Percentiles rank a stretch among this genome's conserved stretches.
Conservation (phyloP, 2,329 filamentous ascomycete genomes). For the Juglanconis sp. region DNA sequence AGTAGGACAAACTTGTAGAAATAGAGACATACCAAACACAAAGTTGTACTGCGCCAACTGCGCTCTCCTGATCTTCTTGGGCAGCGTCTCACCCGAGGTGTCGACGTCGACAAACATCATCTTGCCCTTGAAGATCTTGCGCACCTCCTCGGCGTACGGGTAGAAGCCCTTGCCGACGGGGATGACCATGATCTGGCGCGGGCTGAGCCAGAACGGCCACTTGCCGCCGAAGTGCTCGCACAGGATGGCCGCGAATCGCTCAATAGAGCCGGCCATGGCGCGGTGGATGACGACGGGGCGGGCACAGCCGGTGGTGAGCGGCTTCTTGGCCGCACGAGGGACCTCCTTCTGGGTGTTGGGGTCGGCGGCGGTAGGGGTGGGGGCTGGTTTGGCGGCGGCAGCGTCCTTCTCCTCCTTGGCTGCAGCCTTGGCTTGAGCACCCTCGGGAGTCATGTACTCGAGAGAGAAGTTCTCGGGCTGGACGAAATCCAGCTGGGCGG, state of each 20-base stretch:
- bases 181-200: constrained; percentile 76
- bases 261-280: constrained; percentile 70
- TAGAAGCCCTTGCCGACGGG: constrained; percentile 70
- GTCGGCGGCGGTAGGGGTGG: constrained; percentile 30
- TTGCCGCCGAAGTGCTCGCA: constrained; percentile 83
- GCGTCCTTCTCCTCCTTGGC: constrained; percentile 34
- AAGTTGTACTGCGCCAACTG: constrained; percentile 83
- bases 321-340: constrained; percentile 43
- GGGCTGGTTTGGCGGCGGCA: constrained; percentile 24
- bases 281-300: constrained; percentile 85
- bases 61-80: constrained; percentile 84
- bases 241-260: constrained; percentile 68
- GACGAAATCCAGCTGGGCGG: constrained; percentile 88
- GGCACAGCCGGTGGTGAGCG: constrained; percentile 65
- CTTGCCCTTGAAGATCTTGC: constrained; percentile 63
- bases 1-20: too few species aligned
- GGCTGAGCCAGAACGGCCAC: constrained; percentile 87
- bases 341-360: constrained; percentile 38
- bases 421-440: constrained; percentile 25
- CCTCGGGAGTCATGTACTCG: constrained; percentile 75
- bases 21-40: constrained; percentile 62
- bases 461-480: constrained; percentile 82
- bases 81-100: constrained; percentile 73
- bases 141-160: constrained; percentile 74
- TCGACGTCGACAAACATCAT: constrained; percentile 70